Conservation (phyloP, 2,329 filamentous ascomycete species). For the Magnaporthiopsis rhizophila region DNA sequence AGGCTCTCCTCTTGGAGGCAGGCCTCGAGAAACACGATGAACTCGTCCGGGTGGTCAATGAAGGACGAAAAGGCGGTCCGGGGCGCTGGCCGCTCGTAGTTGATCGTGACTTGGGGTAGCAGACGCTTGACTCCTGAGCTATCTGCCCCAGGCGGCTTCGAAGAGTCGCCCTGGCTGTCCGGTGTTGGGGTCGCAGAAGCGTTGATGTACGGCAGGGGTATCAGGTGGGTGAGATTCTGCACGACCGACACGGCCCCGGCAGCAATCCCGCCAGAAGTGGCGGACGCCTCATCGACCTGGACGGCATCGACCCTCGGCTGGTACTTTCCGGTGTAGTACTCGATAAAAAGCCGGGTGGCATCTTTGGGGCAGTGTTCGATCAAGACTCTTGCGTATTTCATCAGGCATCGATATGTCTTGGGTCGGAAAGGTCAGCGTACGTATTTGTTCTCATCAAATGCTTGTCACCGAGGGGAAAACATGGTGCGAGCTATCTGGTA, state of each 20-base stretch:
- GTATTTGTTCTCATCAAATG: background rate
- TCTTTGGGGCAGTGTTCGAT: constrained; percentile 78
- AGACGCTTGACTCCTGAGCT: constrained; percentile 40
- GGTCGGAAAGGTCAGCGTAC: constrained; percentile 16
- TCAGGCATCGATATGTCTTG: constrained; percentile 77
- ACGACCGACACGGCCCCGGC: constrained; percentile 65
- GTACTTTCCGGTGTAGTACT: constrained; percentile 88
- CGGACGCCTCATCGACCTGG: constrained; percentile 24
- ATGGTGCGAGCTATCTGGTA: background rate
- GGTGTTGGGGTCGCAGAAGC: constrained; percentile 49
- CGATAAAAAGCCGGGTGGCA: constrained; percentile 81
- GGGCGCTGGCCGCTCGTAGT: constrained; percentile 75
- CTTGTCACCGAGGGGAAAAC: background rate
- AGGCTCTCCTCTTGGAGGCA: constrained; percentile 66
- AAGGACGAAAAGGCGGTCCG: constrained; percentile 92
- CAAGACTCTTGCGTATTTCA: constrained; percentile 90
- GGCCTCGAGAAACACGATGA: constrained; percentile 86
- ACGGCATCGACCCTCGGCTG: constrained; percentile 56
- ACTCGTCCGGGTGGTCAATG: constrained; percentile 86
- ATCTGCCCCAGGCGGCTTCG: constrained; percentile 35
- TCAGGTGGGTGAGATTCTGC: constrained; percentile 74
- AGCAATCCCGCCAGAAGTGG: constrained; percentile 35
- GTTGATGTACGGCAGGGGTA: constrained; percentile 77
- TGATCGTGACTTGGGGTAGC: constrained; percentile 38
- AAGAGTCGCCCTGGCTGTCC: constrained; percentile 35